Evolutionary conservation across 129 eudicot species (phyloP), one percentile per base, ranked within the genome.

Genomic region (Helianthus tuberosus): DNA sequence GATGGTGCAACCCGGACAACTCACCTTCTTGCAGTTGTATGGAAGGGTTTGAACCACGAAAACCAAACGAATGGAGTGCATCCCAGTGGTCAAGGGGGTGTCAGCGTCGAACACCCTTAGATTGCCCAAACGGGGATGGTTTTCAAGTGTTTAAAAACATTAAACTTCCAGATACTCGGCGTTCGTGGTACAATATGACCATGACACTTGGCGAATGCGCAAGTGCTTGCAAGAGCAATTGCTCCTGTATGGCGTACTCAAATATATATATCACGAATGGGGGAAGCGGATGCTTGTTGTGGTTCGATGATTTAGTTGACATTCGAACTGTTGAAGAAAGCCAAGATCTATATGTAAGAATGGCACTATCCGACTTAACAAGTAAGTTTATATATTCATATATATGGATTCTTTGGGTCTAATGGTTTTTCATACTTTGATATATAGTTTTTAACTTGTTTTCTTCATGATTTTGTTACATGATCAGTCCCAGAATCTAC

Each of bases 231-330:
- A 68, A 68, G 68, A 32, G 6, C 11, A 76, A 76, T 44, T 76
- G 80, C 2, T 76, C 80, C 4, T 76, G 80, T 68, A 68, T 53
- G 1, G 80, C 80, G 2, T 89, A 79, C 17, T 62, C 89, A 5
- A 71, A 79, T 43, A 50, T 77, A 0, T 63, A 81, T 23, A 71
- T 74, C 4, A 64, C 17, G 3, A 55, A 53, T 20, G 61, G 44
- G 0, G 84, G 92, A 10, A 77, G 70, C 10, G 89, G 92, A 23
- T 87, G 92, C 51, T 32, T 76, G 68, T 3, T 76, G 27, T 76
- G 80, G 80, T 32, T 20, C 5, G 69, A 15, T 8, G 75, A 67
- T 57, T 23, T 76, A 9, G 29, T 76, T 60, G 80, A 76, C 46
- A 39, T 68, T 15, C 9, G 80, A n/a, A 47, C 15, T 12, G 61